A percentile compares a stretch with the other conserved stretches of the same genome.
These are phyloP conservation scores for Yamadazyma membranifaciens DNA, from an alignment of 1,139 yeast genomes.

Conservation along the genomic window DNA sequence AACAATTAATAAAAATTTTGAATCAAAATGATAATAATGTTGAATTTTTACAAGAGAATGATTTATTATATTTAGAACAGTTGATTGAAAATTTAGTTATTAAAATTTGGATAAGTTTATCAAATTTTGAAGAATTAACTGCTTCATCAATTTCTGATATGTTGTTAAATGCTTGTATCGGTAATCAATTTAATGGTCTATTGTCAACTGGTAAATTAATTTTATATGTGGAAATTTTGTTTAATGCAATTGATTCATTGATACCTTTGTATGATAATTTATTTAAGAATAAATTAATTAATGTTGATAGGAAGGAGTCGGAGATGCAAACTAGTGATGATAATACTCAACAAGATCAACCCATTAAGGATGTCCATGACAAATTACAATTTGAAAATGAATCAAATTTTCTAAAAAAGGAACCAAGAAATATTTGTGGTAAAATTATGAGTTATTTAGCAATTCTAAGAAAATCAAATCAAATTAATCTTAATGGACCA, in stretches of 20 bases:
- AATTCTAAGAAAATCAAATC: conserved; percentile 58
- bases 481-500: conserved; percentile 54
- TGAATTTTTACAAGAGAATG: conserved; percentile 6
- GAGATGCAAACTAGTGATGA: neutral
- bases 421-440: conserved; percentile 86
- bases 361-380: neutral
- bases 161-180: conserved; percentile 81
- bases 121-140: conserved; percentile 89
- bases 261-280: conserved; percentile 1
- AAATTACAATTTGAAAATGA: conserved; percentile 4
- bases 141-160: conserved; percentile 91
- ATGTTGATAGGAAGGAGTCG: neutral
- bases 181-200: conserved; percentile 70
- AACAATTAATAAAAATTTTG: neutral
- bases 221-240: conserved; percentile 70
- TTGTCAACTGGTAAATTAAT: conserved; percentile 73
- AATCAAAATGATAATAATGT: conserved; percentile 1
- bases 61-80: conserved; percentile 56
- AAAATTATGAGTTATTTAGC: conserved; percentile 77
- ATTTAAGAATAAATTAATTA: neutral
- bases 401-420: conserved; percentile 46
- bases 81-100: conserved; percentile 68
- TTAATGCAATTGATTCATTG: conserved; percentile 66
- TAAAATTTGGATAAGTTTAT: conserved; percentile 83
- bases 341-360: neutral